Base-by-base conservation (phyloP, 208 protist genomes). In the Zelonia costaricensis region DNA sequence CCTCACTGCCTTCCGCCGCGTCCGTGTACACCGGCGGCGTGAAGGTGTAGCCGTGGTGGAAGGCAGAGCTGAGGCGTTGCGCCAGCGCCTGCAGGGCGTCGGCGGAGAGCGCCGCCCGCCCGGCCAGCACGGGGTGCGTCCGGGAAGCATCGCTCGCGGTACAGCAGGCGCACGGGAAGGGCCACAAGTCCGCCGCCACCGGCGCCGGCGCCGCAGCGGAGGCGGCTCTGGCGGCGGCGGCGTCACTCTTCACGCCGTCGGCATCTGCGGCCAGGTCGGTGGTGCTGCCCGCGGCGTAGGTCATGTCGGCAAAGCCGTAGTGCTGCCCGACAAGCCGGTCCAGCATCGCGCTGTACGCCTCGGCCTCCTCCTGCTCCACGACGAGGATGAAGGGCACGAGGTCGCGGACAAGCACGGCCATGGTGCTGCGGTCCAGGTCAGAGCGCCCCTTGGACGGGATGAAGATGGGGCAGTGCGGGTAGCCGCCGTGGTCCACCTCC, bases 401-500 rank as follows among this genome's bases (percentile, higher is more conserved):
- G 27, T 94, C 86, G 13, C 74, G 69, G 23, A 91, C 62, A 15
- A 96, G 66, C 8, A 78, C 62, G 2, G 75, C 68, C 36, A 90
- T 59, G 16, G 88, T 96, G 16, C 77, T 80, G 22, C 82, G 74
- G 25, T 80, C 74, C 64, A 74, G 47, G 18, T 88, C 80, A 2
- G 49, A 56, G 18, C 91, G 83, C 3, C 79, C 86, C n/a, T 87
- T 92, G 18, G 84, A 86, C 9, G 78, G 91, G 12, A 96, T 78
- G 68, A 83, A 96, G 28, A 96, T 79, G 4, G 86, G 86, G 68
- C 86, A 91, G 60, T 89, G 82, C 10, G 82, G 82, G 48, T 88
- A 88, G 33, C 63, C 27, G 0, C 25, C 61, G 20, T 57, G 33
- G 49, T 80, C 65, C 18, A 35, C 27, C 30, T 51, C 10, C 4